phyloP scores from a whole-genome alignment of 441 rosid genomes.

The Cnidoscolus chayamansa region DNA sequence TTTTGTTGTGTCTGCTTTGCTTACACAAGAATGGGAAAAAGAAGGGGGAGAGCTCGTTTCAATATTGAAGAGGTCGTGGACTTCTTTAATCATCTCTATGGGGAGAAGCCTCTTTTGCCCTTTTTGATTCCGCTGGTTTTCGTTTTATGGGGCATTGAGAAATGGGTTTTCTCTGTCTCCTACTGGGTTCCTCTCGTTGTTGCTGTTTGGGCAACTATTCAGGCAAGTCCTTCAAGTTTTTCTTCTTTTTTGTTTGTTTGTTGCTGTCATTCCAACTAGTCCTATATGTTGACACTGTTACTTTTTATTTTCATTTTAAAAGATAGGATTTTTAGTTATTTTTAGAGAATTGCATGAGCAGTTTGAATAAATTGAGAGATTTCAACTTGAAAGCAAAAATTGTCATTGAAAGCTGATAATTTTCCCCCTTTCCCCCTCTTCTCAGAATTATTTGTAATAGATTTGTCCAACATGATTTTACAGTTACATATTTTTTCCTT shows the following conservation, averaged over 20 bases:
- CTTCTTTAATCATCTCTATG: constrained; percentile 46
- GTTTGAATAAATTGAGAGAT: background rate
- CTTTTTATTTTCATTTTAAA: background rate
- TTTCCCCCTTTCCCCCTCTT: background rate
- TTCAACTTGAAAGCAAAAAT: background rate
- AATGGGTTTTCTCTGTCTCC: constrained; percentile 84
- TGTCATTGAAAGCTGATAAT: background rate
- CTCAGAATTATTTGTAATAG: background rate
- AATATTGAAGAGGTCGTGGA: constrained; percentile 45
- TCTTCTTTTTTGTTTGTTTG: background rate
- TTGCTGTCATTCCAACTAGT: background rate
- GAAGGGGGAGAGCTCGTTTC: constrained; percentile 34
- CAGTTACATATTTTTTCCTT: background rate
- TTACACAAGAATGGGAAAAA: constrained; percentile 44
- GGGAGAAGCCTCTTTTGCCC: constrained; percentile 60
- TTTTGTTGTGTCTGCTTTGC: constrained; percentile 15
- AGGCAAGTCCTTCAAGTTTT: constrained; percentile 38
- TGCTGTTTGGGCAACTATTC: constrained; percentile 88
- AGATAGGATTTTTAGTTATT: background rate
- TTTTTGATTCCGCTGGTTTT: constrained; percentile 56
- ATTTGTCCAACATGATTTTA: background rate
- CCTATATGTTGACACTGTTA: background rate
- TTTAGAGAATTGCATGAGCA: background rate
- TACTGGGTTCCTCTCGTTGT: constrained; percentile 86
- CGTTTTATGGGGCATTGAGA: constrained; percentile 73